phyloP scores from a whole-genome alignment of 805 yeast genomes.

The Blastobotrys peoriensis region DNA sequence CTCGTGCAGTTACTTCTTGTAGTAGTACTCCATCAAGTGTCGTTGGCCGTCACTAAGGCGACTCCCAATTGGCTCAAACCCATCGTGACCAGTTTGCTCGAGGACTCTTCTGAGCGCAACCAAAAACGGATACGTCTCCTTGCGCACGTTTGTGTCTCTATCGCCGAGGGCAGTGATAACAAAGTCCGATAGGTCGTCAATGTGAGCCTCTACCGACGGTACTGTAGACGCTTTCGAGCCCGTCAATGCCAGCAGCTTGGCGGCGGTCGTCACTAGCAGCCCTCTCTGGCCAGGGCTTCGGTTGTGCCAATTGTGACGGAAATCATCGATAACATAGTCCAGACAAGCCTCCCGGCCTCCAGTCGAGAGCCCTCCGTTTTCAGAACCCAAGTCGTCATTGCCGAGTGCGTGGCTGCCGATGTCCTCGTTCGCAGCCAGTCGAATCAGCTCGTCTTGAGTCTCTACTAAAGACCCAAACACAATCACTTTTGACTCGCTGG shows the following conservation, averaged over 20 bases:
- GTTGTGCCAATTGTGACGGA: background rate
- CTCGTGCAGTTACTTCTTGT: slow-evolving; percentile 3
- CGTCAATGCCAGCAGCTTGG: slow-evolving; percentile 5
- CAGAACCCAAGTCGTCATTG: too few species aligned
- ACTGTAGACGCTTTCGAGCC: background rate
- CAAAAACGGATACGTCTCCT: slow-evolving; percentile 26
- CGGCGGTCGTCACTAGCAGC: slow-evolving; percentile 10
- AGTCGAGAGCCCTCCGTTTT: too few species aligned
- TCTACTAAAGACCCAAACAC: slow-evolving; percentile 19
- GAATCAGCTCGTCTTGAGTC: slow-evolving; percentile 18
- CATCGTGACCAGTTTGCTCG: slow-evolving; percentile 12
- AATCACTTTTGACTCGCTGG: slow-evolving; percentile 10
- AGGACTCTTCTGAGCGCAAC: slow-evolving; percentile 11
- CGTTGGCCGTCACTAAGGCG: slow-evolving; percentile 26
- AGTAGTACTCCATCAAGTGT: slow-evolving; percentile 24
- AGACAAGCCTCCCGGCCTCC: background rate
- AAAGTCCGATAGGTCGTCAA: slow-evolving; percentile 6
- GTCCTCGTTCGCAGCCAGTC: slow-evolving; percentile 1
- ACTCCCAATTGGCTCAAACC: slow-evolving; percentile 10
- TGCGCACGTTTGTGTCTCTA: slow-evolving; percentile 23
- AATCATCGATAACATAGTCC: background rate
- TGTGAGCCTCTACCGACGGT: background rate
- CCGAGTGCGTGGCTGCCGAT: too few species aligned
- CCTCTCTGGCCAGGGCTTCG: slow-evolving; percentile 7
- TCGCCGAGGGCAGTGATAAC: slow-evolving; percentile 15